Base-by-base conservation (phyloP, 2,329 filamentous ascomycete genomes). In the Alternaria atra region DNA sequence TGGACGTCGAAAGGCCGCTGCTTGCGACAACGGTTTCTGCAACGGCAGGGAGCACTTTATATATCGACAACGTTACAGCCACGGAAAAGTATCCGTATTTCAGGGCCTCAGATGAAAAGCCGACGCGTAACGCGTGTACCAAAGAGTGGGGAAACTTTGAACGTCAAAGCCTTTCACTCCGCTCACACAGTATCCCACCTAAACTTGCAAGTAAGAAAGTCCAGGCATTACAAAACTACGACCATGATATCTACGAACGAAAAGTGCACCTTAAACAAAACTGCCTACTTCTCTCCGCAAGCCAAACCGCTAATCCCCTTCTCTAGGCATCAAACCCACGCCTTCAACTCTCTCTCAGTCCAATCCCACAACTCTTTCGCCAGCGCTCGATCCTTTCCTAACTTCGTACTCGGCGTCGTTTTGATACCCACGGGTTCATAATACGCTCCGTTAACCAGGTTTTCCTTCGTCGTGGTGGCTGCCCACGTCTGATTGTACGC, bases 401-500 rank as follows among this genome's bases (percentile, higher is more conserved):
- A 63, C 39, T 59, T 68, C 15, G 29, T 60, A 48, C 68, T 76
- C 7, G 71, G 74, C 2, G 29, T 42, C 12, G 43, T 65, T 55
- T 56, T 32, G 30, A 64, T 63, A 0, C 75, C 76, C 1, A 80
- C 70, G 1, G 77, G 77, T n/a, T 56, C 64, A 63, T 83, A 85
- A 63, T 80, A 84, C 34, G 62, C 74, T 0, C 82, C 82, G 60
- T 76, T 81, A 44, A 64, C 67, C 37, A 84, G 61, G 12, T 73
- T 69, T 23, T 71, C 68, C 64, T 70, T 78, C 8, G 50, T 52
- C 47, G 61, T 71, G 1, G 75, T 78, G 6, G 77, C 78, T 9
- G 76, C 77, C 81, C 81, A 83, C 13, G 81, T 78, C 70, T 79
- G 76, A 52, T 78, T 82, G 67, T 77, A 65, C 6, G 78, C 74